phyloP scores from a whole-genome alignment of 345 rosid species.

The Nephelium lappaceum region DNA sequence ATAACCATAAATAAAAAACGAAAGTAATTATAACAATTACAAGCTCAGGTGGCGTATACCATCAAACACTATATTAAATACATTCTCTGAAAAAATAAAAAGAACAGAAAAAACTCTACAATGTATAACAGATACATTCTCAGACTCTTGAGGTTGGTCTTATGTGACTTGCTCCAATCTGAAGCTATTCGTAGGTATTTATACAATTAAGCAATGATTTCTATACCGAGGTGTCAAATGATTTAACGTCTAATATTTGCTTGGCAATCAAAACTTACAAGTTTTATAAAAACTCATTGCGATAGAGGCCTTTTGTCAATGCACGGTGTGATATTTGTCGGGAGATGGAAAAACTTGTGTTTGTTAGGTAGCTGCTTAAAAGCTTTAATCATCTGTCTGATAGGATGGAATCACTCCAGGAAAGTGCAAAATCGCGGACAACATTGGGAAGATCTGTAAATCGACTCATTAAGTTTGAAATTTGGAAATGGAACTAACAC shows the following conservation, averaged over 20 bases:
- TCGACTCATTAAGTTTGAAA: conserved; percentile 6
- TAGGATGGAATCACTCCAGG: conserved; percentile 79
- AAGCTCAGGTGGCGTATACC: not conserved
- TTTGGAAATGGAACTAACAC: not conserved
- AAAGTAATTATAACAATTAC: not conserved
- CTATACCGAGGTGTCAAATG: not conserved
- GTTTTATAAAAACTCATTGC: not conserved
- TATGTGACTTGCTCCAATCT: not conserved
- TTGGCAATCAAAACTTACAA: not conserved
- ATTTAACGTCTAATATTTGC: too few species aligned
- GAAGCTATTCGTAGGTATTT: not conserved
- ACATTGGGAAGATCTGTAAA: conserved; percentile 75
- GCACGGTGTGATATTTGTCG: not conserved
- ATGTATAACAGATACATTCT: not conserved
- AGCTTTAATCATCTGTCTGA: conserved; percentile 50
- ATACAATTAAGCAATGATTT: not conserved
- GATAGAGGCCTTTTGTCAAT: not conserved
- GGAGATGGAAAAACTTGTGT: not conserved
- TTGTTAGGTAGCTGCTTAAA: conserved; percentile 20
- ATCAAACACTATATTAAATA: not conserved
- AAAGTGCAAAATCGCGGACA: conserved; percentile 71
- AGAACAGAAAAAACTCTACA: not conserved
- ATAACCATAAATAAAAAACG: too few species aligned
- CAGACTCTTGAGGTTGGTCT: not conserved
- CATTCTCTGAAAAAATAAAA: not conserved